Evolutionary conservation across 2,329 filamentous ascomycete species (phyloP).

Genomic region (Beauveria pseudobassiana): DNA sequence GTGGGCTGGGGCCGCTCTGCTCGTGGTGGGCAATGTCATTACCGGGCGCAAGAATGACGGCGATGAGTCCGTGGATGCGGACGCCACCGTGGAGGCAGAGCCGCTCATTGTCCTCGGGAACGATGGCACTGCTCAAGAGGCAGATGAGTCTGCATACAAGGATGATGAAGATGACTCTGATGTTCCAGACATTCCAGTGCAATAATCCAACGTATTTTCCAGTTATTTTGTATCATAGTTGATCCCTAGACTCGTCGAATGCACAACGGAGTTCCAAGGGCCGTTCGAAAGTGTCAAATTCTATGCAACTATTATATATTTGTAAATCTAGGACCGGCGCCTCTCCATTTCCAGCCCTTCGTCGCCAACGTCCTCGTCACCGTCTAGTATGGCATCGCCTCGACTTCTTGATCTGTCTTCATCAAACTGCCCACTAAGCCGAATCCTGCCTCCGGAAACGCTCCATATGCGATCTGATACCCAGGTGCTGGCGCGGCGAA

Average conservation of each 20-base stretch:
- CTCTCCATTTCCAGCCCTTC: conserved; percentile 38
- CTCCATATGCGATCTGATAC: conserved; percentile 47
- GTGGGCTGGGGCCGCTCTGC: conserved; percentile 66
- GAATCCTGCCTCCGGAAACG: conserved; percentile 50
- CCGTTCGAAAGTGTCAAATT: not conserved
- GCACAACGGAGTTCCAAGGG: not conserved
- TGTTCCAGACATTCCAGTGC: conserved; percentile 23
- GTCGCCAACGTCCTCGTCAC: conserved; percentile 33
- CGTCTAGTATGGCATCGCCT: conserved; percentile 34
- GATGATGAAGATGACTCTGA: conserved; percentile 27
- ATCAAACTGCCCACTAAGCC: conserved; percentile 35
- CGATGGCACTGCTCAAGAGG: conserved; percentile 12
- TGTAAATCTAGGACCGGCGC: conserved; percentile 16
- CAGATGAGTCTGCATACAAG: conserved; percentile 16
- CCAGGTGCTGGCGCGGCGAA: conserved; percentile 50
- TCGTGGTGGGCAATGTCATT: conserved; percentile 71
- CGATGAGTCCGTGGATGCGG: conserved; percentile 15
- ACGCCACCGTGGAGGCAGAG: not conserved
- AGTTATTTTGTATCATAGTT: not conserved
- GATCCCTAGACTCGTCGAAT: not conserved
- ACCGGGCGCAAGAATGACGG: conserved; percentile 62
- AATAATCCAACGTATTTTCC: not conserved
- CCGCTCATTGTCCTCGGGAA: not conserved
- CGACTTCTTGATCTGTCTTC: conserved; percentile 34
- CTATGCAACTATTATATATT: not conserved